phyloP scores from a whole-genome alignment of 805 yeast genomes.

The Candida orba region DNA sequence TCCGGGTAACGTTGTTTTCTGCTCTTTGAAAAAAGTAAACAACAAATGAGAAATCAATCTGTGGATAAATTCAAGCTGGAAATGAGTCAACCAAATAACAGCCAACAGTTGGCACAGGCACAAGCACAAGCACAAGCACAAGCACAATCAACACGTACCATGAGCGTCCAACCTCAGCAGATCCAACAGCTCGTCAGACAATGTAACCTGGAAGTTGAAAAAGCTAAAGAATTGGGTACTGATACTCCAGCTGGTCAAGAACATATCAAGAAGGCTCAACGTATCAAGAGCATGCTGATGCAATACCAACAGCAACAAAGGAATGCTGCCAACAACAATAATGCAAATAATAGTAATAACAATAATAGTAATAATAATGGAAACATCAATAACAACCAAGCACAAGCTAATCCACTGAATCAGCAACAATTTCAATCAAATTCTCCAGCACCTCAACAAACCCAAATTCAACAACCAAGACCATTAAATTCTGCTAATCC shows the following conservation, averaged over 20 bases:
- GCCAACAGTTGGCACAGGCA: not conserved
- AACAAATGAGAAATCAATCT: not conserved
- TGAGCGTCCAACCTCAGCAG: conserved; percentile 18
- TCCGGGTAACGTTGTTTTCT: no score
- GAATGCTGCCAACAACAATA: conserved; percentile 5
- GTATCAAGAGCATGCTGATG: conserved; percentile 52
- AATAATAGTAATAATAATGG: conserved; percentile 7
- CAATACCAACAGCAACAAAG: conserved; percentile 45
- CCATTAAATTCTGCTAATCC: conserved; percentile 4
- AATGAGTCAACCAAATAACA: conserved; percentile 6
- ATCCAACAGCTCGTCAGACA: conserved; percentile 50
- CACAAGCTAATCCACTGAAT: not conserved
- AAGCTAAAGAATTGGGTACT: conserved; percentile 56
- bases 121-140: not conserved
- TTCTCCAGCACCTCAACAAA: conserved; percentile 25
- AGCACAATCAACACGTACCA: conserved; percentile 1
- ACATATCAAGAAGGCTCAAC: conserved; percentile 55
- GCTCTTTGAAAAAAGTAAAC: no score
- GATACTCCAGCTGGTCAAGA: conserved; percentile 56
- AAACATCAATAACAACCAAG: conserved; percentile 1
- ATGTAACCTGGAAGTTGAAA: conserved; percentile 49
- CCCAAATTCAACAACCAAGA: conserved; percentile 25
- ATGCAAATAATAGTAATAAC: conserved; percentile 7
- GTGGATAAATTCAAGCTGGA: no score
- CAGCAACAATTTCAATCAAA: conserved; percentile 10